Evolutionary conservation across 495 filamentous ascomycete genomes (phyloP).

Genomic region (Elasticomyces elasticus): DNA sequence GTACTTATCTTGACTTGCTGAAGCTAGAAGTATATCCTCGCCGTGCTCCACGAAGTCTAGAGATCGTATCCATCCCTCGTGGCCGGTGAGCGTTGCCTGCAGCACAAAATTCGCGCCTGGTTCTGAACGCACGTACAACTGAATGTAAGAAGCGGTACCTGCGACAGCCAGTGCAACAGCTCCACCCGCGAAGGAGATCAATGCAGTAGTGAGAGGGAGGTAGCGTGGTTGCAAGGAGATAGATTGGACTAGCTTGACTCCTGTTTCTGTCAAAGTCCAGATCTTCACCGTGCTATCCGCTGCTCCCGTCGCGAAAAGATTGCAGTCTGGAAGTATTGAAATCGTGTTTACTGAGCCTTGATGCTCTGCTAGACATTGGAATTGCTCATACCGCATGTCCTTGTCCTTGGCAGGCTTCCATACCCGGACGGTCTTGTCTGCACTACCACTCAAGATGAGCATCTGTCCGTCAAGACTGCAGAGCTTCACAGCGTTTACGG

Average conservation of each 20-base stretch:
- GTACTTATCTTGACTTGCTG: conserved; percentile 95
- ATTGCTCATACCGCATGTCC: conserved; percentile 32
- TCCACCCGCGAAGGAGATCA: conserved; percentile 45
- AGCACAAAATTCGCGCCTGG: conserved; percentile 51
- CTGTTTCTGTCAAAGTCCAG: conserved; percentile 47
- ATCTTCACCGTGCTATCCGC: conserved; percentile 77
- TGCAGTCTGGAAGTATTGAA: conserved; percentile 41
- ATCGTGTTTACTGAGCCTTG: conserved; percentile 71
- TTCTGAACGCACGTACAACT: conserved; percentile 53
- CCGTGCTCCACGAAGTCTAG: conserved; percentile 64
- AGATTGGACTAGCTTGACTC: conserved; percentile 45
- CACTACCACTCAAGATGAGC: conserved; percentile 55
- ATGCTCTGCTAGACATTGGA: conserved; percentile 51
- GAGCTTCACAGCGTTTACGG: conserved; percentile 77
- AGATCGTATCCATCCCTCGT: conserved; percentile 90
- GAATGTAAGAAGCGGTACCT: conserved; percentile 67
- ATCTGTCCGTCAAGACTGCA: conserved; percentile 34
- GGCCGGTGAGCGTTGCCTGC: conserved; percentile 71
- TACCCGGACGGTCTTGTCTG: conserved; percentile 66
- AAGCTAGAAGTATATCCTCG: conserved; percentile 64
- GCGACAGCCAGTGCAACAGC: conserved; percentile 63
- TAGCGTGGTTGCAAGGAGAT: conserved; percentile 65
- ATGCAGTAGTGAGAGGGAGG: conserved; percentile 66
- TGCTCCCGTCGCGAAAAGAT: conserved; percentile 59
- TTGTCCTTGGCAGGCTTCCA: conserved; percentile 44